phyloP scores from a whole-genome alignment of 441 rosid species.

The Bocquillonia castaneifolia region DNA sequence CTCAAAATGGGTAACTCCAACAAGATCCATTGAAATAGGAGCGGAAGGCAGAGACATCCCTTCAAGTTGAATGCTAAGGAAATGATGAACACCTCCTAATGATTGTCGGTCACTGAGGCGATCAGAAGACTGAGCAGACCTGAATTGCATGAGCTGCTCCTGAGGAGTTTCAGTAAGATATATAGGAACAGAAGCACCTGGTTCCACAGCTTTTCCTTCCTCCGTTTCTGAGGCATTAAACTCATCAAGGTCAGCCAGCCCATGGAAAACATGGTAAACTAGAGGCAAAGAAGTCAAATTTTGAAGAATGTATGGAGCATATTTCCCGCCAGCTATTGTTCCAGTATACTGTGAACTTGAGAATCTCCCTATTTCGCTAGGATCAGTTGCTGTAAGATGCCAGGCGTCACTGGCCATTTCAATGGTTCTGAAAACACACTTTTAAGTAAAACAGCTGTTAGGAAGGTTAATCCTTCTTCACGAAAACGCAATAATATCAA shows the following conservation, averaged over 20 bases:
- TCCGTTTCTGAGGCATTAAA: constrained; percentile 41
- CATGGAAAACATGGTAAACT: constrained; percentile 58
- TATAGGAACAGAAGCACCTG: constrained; percentile 76
- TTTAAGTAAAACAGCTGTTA: constrained; percentile 6
- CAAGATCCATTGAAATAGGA: constrained; percentile 90
- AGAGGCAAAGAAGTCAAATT: constrained; percentile 85
- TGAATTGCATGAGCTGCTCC: constrained; percentile 47
- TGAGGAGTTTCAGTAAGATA: constrained; percentile 56
- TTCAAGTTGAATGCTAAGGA: constrained; percentile 73
- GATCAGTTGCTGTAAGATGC: constrained; percentile 40
- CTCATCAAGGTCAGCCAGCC: constrained; percentile 40
- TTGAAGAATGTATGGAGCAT: constrained; percentile 83
- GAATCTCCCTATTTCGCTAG: constrained; percentile 38
- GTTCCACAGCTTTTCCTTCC: constrained; percentile 52
- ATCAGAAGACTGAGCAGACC: constrained; percentile 54
- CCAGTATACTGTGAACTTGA: constrained; percentile 34
- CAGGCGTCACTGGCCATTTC: constrained; percentile 73
- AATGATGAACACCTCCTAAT: constrained; percentile 64
- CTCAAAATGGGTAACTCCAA: constrained; percentile 78
- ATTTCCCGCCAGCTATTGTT: constrained; percentile 47
- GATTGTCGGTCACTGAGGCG: constrained; percentile 58
- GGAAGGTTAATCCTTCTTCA: background rate
- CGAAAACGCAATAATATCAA: background rate
- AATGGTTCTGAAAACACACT: constrained; percentile 73
- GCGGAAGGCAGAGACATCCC: constrained; percentile 72